phyloP scores from a whole-genome alignment of 495 filamentous ascomycete genomes.

The Pyrenula massariospora region DNA sequence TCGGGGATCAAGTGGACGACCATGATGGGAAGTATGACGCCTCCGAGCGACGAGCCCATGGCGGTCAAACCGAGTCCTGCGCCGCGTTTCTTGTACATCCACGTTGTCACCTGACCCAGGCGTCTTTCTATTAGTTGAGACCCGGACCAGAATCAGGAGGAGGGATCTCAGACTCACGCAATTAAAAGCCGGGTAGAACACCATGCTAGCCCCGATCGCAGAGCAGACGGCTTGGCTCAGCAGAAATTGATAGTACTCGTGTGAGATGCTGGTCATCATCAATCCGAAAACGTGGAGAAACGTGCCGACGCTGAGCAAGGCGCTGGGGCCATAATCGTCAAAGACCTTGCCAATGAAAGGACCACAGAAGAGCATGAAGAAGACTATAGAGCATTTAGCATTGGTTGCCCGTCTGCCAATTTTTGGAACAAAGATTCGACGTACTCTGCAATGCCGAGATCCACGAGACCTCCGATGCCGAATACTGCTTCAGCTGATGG shows the following conservation, averaged over 20 bases:
- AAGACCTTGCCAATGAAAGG: constrained; percentile 2
- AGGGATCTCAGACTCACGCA: background rate
- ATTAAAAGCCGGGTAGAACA: constrained; percentile 3
- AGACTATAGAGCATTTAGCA: background rate
- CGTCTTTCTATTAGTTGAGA: no score
- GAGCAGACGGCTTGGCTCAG: constrained; percentile 32
- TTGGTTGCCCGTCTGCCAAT: no score
- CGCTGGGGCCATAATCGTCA: constrained; percentile 9
- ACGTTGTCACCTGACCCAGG: constrained; percentile 5
- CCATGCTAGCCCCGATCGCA: background rate
- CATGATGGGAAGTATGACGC: constrained; percentile 46
- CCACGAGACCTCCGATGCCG: constrained; percentile 42
- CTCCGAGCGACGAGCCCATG: constrained; percentile 29
- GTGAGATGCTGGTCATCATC: constrained; percentile 21
- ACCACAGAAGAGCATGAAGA: background rate
- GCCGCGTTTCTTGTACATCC: constrained; percentile 8
- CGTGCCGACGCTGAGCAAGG: constrained; percentile 3
- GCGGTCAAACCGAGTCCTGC: constrained; percentile 9
- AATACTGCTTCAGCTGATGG: constrained; percentile 34
- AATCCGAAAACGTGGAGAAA: constrained; percentile 11
- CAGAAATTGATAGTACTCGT: constrained; percentile 54
- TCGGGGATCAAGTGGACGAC: constrained; percentile 3
- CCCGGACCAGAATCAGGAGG: no score
- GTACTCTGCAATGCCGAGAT: constrained; percentile 34
- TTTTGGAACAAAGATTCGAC: no score